Conservation (phyloP, 139 green algal genomes). For the Asterochloris erici region DNA sequence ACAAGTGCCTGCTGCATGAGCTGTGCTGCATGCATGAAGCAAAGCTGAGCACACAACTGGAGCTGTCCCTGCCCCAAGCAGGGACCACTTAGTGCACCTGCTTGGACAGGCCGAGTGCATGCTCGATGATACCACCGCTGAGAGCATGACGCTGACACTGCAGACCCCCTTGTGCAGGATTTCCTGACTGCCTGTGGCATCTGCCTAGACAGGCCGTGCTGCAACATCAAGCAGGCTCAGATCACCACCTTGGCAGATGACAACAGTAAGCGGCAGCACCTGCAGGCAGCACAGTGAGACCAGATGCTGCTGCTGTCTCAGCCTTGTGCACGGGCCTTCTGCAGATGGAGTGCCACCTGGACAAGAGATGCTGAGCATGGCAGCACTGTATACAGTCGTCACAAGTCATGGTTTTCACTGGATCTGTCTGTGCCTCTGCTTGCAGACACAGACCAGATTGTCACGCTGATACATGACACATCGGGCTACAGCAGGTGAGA, state of each 20-base stretch:
- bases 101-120: background rate
- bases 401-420: background rate
- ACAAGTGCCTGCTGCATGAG: background rate
- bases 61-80: background rate
- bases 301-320: background rate
- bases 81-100: background rate
- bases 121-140: background rate
- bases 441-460: slow-evolving; percentile 15
- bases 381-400: background rate
- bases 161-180: background rate
- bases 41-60: background rate
- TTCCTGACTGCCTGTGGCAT: slow-evolving; percentile 7
- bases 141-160: background rate
- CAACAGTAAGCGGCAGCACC: slow-evolving; percentile 2
- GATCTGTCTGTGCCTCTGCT: background rate
- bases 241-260: slow-evolving; percentile 7
- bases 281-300: too few species aligned
- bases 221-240: slow-evolving; percentile 13
- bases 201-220: slow-evolving; percentile 5
- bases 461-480: slow-evolving; percentile 13
- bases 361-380: background rate
- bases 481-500: slow-evolving; percentile 15
- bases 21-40: background rate
- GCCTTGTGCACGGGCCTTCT: background rate
- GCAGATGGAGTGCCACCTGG: background rate